Percentiles rank a stretch among this genome's conserved stretches.
These are phyloP conservation scores for Kurtzmaniella natalensis DNA, from an alignment of 1,139 yeast species.

Conservation along the genomic window DNA sequence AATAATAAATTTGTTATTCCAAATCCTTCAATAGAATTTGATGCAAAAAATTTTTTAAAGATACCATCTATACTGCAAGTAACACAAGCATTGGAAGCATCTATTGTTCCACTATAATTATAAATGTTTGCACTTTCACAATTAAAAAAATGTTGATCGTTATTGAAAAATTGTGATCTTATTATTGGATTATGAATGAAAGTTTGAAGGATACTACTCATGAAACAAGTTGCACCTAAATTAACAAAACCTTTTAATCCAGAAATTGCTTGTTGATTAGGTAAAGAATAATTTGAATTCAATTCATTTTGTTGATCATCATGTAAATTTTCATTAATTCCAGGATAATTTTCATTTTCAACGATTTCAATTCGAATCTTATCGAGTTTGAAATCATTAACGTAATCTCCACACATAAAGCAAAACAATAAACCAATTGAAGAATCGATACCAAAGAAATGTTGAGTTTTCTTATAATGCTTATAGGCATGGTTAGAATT, in stretches of 20 bases:
- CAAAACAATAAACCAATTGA: constrained; percentile 63
- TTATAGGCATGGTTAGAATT: constrained; percentile 50
- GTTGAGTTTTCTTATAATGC: constrained; percentile 63
- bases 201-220: constrained; percentile 85
- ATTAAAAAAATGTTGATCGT: constrained; percentile 47
- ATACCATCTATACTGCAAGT: constrained; percentile 83
- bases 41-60: constrained; percentile 60
- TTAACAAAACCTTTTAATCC: constrained; percentile 88
- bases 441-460: constrained; percentile 68
- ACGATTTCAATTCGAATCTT: constrained; percentile 36
- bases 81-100: constrained; percentile 53
- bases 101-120: constrained; percentile 22
- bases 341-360: neutral
- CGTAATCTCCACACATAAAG: constrained; percentile 70
- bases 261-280: constrained; percentile 56
- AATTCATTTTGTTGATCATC: constrained; percentile 4
- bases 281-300: constrained; percentile 30
- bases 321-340: constrained; percentile 21
- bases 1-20: constrained; percentile 71
- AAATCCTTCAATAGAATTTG: constrained; percentile 54
- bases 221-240: constrained; percentile 95
- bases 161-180: constrained; percentile 69
- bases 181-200: constrained; percentile 84
- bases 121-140: constrained; percentile 25
- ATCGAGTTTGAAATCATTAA: constrained; percentile 58